Base-by-base conservation (phyloP, 495 filamentous ascomycete species). In the Neurospora sp. region DNA sequence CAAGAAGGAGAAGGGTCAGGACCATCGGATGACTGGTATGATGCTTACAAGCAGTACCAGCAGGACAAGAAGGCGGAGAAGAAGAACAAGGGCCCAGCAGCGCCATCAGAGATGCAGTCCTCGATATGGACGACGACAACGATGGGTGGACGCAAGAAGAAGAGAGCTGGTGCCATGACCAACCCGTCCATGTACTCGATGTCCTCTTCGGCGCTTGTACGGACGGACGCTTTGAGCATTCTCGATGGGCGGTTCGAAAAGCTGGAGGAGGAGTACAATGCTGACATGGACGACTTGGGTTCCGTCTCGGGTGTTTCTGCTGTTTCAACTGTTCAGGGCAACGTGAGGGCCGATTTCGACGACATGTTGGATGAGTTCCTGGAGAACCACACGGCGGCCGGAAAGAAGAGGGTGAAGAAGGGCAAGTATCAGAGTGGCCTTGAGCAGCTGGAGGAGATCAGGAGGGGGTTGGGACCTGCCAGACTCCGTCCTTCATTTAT, bases 111-210 rank as follows among this genome's bases (percentile, higher is more conserved):
- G 74, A 61, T 91, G 11, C 89, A 92, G 70, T 94, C 92, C 6
- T 93, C 92, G 37, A 84, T 91, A 74, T 89, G 93, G 84, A 95
- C 93, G 16, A 93, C 91, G 27, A 92, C 91, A 0, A 94, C 92
- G 6, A 91, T 87, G 74, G 87, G 87, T 38, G 88, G 89, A 18
- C 89, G 92, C 2, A 84, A 86, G 41, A 98, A 97, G 88, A 96
- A 95, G 88, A 88, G 93, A 73, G 96, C 94, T 82, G 94, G 94
- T 66, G 94, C 96, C 22, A 80, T 96, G 80, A 98, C 96, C 27
- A 93, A 91, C 77, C 92, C 91, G 1, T 95, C 95, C 7, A 87
- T 88, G 18, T 98, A 97, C 83, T 97, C 94, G n/a, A 99, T 98
- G 96, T 94, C 91, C 0, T 97, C 93, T 7, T 97, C 96, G 0